Base-by-base conservation (phyloP, 805 yeast species). In the Kluyveromyces nonfermentans region DNA sequence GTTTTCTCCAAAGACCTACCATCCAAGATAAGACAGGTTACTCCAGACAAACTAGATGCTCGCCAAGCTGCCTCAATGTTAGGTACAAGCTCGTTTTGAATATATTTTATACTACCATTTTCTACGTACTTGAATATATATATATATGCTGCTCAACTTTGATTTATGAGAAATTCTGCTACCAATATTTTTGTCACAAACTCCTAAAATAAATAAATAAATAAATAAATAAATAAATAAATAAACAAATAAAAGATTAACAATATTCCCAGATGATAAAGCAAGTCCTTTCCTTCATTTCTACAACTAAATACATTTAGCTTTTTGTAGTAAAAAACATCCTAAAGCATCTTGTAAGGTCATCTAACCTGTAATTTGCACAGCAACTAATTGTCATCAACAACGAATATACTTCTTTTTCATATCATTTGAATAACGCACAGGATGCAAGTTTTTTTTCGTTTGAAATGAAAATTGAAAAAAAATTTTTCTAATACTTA, bases 1-100 rank as follows among this genome's bases (percentile, higher is more conserved):
- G 20, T 54, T 15, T 39, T 42, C 14, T 17, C 37, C 8, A 19
- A 17, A 36, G 35, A 18, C 17, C 5, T 32, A 15, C 36, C 33
- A 4, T 18, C 10, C 15, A 19, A 15, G 12, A 14, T 30, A 16
- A 17, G 6, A 9, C 50, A 37, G 10, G 53, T 39, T 7, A 54
- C 50, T 1, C 58, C 62, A 15, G 65, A 64, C 33, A 65, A 65
- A 5, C 74, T 87, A 5, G 90, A 86, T 62, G 94, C 96, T 0
- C 78, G 77, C 47, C 80, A 79, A 54, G 97, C 96, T 1, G 97
- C 96, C 0, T 70, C 77, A 31, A 54, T 90, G 34, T 69, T 89
- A 21, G 95, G 96, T 1, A 80, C 79, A 4, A 78, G 90, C 2
- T 78, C 85, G 4, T 85, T 85, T 53, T 79, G 60, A 53, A 33